Evolutionary conservation across 768 basidiomycete genomes (phyloP), one percentile per base, ranked within the genome.

Genomic region (Hydnomerulius pinastri): DNA sequence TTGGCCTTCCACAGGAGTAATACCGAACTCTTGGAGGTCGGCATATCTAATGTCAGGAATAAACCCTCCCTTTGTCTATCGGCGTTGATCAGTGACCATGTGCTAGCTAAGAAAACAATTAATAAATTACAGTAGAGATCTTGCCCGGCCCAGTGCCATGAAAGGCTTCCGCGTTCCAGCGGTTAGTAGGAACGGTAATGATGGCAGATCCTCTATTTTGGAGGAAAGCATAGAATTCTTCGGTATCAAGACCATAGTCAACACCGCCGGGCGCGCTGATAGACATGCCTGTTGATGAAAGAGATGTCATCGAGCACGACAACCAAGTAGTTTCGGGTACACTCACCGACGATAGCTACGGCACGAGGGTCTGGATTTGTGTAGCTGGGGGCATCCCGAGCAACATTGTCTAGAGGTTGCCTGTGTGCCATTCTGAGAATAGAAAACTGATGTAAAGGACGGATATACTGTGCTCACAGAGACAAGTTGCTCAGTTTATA

Each of bases 21-120:
- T 65, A 4, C 74, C 74, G 32, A 76, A 74, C 46, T 75, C 73
- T 23, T 40, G 38, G 5, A 23, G 9, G 21, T 40, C 38, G 4
- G 38, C 20, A 13, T 23, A 40, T 24, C 15, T 15, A 13, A 40
- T 11, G 38, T 40, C 9, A 21, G 21, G 38, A 11, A 40, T 23
- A 15, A 40, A 40, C 1, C 38, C 38, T 7, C 38, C 38, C 21
- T 40, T 40, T 40, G 15, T 23, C 38, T 40, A 21, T 23, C 15
- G 13, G 38, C 17, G 33, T 5, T 17, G 13, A 35, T 21, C 5
- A 21, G 9, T 10, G 20, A 40, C 38, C 20, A 23, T 21, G 23
- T 29, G 4, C 17, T 35, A 4, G 13, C 4, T 9, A 5, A 13
- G 12, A 9, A 13, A 13, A 23, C 2, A 10, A 7, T 21, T 23